Evolutionary conservation across 139 green algal species (phyloP), one percentile per base, ranked within the genome.

Genomic region (Eudorina sp.): DNA sequence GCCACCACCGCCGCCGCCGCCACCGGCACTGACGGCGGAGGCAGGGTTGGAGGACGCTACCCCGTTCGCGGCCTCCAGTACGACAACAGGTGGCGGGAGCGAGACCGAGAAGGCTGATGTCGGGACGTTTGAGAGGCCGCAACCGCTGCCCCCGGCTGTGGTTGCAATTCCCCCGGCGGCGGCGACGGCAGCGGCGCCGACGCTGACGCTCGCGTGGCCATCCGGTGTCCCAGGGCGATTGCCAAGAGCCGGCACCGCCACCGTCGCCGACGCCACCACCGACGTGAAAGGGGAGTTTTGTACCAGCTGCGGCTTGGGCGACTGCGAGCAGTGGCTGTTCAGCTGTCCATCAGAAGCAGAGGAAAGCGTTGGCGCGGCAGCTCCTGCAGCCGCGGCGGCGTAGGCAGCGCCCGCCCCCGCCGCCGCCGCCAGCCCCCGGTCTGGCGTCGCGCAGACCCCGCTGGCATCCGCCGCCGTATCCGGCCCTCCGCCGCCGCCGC

Each of bases 391-490:
- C 2, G 14, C 62, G 62, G 62, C 62, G 62, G 62, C 62, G n/a
- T n/a, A n/a, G n/a, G n/a, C n/a, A n/a, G n/a, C n/a, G n/a, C n/a
- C n/a, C n/a, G n/a, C n/a, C n/a, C n/a, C n/a, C 6, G 23, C 62
- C n/a, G 62, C 62, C 27, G 66, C 66, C 31, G 66, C n/a, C 66
- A 75, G 36, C n/a, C n/a, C n/a, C n/a, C n/a, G n/a, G 31, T 75
- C 66, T 46, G 66, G 66, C 66, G 66, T 75, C 38, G 31, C 46
- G 31, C 66, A 75, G 6, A 1, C 66, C 16, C 34, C 46, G 9
- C 66, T 46, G n/a, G 8, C 16, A 9, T 48, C 16, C 2, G 1
- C 36, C 34, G 38, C 1, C 66, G 34, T 21, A 25, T 75, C 66
- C 16, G 19, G 14, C 34, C 66, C 36, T 31, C 36, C 31, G 9